Evolutionary conservation across 306 rosid species (phyloP).

Genomic region (Amphicarpaea edgeworthii): DNA sequence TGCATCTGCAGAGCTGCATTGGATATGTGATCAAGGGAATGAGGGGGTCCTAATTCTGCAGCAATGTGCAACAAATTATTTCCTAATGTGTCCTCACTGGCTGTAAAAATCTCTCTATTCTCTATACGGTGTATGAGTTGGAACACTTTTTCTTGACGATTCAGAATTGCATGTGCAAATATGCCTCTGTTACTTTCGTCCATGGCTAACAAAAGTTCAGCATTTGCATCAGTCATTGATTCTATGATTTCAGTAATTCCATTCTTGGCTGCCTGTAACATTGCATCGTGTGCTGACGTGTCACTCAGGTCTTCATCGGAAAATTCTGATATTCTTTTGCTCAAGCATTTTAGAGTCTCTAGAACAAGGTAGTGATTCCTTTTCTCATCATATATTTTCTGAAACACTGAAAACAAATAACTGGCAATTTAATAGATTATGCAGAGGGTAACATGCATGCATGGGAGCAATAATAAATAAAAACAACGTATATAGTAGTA

Average conservation of each 20-base stretch:
- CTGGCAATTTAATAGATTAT: background rate
- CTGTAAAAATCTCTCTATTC: background rate
- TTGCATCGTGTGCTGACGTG: background rate
- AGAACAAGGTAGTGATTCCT: background rate
- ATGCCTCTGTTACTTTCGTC: background rate
- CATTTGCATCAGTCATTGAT: background rate
- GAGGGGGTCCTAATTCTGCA: background rate
- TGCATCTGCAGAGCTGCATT: conserved; percentile 1
- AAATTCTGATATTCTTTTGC: background rate
- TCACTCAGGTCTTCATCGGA: background rate
- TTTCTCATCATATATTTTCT: background rate
- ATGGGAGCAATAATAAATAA: background rate
- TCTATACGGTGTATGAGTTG: background rate
- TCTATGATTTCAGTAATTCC: background rate
- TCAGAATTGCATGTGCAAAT: background rate
- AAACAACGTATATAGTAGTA: no score
- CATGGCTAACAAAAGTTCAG: background rate
- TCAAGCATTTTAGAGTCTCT: background rate
- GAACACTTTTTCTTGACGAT: background rate
- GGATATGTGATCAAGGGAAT: background rate
- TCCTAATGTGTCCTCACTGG: background rate
- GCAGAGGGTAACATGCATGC: no score
- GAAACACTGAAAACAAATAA: background rate
- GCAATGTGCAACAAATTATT: background rate
- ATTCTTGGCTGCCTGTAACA: background rate